Evolutionary conservation across 2,329 filamentous ascomycete species (phyloP), one percentile per base, ranked within the genome.

Genomic region (Dactylellina drechsleri): DNA sequence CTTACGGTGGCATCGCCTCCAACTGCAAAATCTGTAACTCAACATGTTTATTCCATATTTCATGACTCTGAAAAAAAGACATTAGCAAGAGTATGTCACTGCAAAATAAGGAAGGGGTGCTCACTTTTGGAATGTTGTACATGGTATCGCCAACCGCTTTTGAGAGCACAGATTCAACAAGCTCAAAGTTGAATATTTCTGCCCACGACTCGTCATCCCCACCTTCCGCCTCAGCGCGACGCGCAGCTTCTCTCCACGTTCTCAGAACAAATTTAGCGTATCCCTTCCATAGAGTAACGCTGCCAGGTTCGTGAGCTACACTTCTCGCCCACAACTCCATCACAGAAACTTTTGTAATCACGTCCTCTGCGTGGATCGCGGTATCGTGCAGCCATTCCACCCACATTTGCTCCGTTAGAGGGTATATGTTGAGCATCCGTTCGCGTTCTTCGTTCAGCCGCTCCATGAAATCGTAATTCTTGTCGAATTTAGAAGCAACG

Each of bases 211-310:
- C 47, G 50, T 77, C 56, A 50, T 77, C 58, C 1, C 52, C 56
- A 81, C 79, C 31, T 61, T 76, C 62, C 82, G 81, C 28, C 81
- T 81, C 5, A 80, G 79, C 79, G 3, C 73, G 74, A 86, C 88
- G 88, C 49, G 84, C 84, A 18, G 85, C 83, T 65, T 86, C 85
- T 60, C 85, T 85, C 81, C 91, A 89, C 10, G 93, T 87, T 18
- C 87, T 86, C 85, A 90, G 89, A 77, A 93, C 88, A 82, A 90
- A 94, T 79, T 93, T 89, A 81, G 90, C 92, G 80, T 93, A 94
- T 28, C 88, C 86, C 73, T 89, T 85, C 92, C 92, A 95, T 47
- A 94, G 83, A 77, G 87, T 88, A 73, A 90, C 84, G 79, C 91
- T 93, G 78, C 86, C 89, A 10, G 90, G 90, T 82, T 94, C 91